These are phyloP conservation scores for Hibiscus mutabilis DNA, from an alignment of 345 rosid genomes.

Conservation along the genomic window DNA sequence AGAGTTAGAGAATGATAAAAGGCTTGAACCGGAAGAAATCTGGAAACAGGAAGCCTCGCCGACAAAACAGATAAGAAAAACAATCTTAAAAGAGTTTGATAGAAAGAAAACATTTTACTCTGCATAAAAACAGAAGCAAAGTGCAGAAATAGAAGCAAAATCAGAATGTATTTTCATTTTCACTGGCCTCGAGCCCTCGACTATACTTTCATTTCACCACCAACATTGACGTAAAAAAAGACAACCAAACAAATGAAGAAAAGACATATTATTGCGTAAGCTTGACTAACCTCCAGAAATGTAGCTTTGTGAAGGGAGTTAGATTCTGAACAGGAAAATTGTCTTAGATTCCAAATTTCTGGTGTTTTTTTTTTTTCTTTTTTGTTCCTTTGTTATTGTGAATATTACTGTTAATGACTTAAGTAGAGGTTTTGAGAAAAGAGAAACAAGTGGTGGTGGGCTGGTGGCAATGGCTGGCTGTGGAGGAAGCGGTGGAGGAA, in stretches of 20 bases:
- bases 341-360: constrained; percentile 12
- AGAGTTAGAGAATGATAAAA: not conserved
- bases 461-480: constrained; percentile 12
- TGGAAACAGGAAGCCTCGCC: constrained; percentile 23
- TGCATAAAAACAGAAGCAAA: not conserved
- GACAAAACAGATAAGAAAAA: constrained; percentile 21
- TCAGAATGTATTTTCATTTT: not conserved
- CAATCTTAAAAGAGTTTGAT: not conserved
- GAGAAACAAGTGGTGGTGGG: constrained; percentile 1
- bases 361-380: not conserved
- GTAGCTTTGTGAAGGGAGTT: constrained; percentile 18
- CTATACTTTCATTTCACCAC: not conserved
- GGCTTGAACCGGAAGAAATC: constrained; percentile 17
- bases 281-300: constrained; percentile 38
- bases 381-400: not conserved
- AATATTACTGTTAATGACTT: not conserved
- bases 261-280: not conserved
- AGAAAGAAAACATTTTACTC: not conserved
- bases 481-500: constrained; percentile 15
- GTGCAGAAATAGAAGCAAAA: not conserved
- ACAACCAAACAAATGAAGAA: not conserved
- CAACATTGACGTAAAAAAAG: not conserved
- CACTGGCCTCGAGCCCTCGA: not conserved
- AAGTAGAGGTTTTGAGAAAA: not conserved
- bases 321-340: not conserved